Evolutionary conservation across 2,329 filamentous ascomycete genomes (phyloP).

Genomic region (Nemania abortiva): DNA sequence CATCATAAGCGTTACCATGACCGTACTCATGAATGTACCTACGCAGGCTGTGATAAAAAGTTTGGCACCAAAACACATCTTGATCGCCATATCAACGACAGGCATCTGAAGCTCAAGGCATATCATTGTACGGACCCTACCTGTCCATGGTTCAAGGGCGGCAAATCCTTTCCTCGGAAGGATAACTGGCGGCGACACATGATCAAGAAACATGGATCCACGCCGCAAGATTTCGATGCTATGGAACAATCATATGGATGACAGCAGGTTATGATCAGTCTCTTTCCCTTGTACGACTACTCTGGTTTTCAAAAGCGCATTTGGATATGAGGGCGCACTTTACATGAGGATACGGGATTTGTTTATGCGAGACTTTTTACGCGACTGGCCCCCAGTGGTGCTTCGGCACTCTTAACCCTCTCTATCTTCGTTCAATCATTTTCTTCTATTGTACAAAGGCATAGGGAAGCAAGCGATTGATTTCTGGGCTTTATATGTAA

Average conservation of each 20-base stretch:
- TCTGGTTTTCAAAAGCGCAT: conserved; percentile 12
- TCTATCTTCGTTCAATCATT: conserved; percentile 18
- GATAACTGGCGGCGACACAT: conserved; percentile 74
- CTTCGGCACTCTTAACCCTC: background rate
- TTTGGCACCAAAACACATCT: conserved; percentile 73
- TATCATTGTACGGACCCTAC: conserved; percentile 68
- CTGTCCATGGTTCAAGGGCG: conserved; percentile 69
- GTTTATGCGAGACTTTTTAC: conserved; percentile 4
- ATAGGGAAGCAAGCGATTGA: conserved; percentile 44
- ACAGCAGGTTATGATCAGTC: background rate
- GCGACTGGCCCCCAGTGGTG: background rate
- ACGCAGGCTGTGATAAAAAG: conserved; percentile 63
- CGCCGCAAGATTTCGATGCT: conserved; percentile 44
- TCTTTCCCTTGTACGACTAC: conserved; percentile 29
- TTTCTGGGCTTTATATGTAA: conserved; percentile 41
- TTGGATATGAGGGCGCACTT: conserved; percentile 3
- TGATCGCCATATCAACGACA: conserved; percentile 72
- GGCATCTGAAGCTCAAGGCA: conserved; percentile 70
- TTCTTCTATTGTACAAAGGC: conserved; percentile 41
- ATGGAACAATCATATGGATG: conserved; percentile 46
- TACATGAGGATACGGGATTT: conserved; percentile 13
- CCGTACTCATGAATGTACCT: conserved; percentile 61
- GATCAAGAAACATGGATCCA: conserved; percentile 65
- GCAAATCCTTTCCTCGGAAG: conserved; percentile 70
- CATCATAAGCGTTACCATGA: conserved; percentile 73